Evolutionary conservation across 352 stramenopile species (phyloP), one percentile per base, ranked within the genome.

Genomic region (Globisporangium heterothallicum): DNA sequence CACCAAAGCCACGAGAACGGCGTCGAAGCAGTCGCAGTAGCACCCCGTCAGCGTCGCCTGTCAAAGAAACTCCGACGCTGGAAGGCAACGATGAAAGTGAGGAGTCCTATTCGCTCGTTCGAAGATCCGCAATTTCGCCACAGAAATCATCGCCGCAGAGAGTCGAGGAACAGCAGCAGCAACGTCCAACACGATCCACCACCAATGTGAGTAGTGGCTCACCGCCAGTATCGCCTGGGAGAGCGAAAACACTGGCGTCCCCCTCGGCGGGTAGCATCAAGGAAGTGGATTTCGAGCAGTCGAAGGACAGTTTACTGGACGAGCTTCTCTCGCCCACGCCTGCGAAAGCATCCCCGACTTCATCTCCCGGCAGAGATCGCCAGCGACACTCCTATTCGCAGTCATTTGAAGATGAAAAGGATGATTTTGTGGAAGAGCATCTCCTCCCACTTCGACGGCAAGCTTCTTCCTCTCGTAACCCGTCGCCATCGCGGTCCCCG

Each of bases 291-390:
- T 88, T 86, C 35, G 77, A 88, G 49, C 77, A 82, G 53, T 76
- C 74, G 8, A 88, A 88, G 50, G 74, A 83, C 56, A 80, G 72
- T 56, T 42, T 88, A 3, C 59, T 88, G 5, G 74, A 88, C 43
- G 74, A 88, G 41, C 64, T 88, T 13, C 44, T 86, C 13, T 58
- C 73, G 2, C 60, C 69, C 1, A 58, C 56, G 6, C 56, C 57
- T 14, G 27, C 34, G 12, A 49, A 60, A 6, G 63, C 63, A 26
- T 57, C 52, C 1, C 54, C 56, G 16, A 47, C 46, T 48, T 43
- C 49, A 5, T 52, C 38, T 40, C 36, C 29, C 10, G 22, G 50
- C 2, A 64, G 42, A 19, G 18, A 29, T 18, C 47, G 62, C 9
- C 66, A 59, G n/a, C 68, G 56, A n/a, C 66, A 63, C 30, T 80